These are phyloP conservation scores for Trichoderma asperelloides DNA, from an alignment of 495 filamentous ascomycete genomes.

Conservation along the genomic window DNA sequence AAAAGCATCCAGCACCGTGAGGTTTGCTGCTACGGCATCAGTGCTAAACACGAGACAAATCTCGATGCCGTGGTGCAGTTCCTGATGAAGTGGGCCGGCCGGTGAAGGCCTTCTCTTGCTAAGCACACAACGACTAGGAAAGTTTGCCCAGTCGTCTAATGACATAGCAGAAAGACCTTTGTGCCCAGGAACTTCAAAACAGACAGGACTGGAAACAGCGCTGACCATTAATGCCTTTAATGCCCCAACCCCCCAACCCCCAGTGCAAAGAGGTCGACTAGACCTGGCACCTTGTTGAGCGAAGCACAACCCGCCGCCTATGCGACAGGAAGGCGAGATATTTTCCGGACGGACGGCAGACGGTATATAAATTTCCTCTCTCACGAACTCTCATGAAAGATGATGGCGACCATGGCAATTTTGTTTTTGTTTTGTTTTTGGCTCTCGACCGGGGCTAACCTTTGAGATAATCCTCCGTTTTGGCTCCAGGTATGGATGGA, in stretches of 20 bases:
- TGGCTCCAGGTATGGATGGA: constrained; percentile 5
- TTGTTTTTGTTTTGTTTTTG: background rate
- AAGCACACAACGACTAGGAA: background rate
- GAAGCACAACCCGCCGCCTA: background rate
- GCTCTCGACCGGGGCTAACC: background rate
- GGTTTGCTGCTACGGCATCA: constrained; percentile 98
- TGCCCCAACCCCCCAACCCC: background rate
- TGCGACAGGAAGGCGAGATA: background rate
- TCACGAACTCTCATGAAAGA: constrained; percentile 9
- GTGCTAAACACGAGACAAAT: constrained; percentile 97
- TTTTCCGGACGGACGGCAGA: background rate
- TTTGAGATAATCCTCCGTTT: background rate
- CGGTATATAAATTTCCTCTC: constrained; percentile 8
- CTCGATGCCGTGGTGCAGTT: constrained; percentile 94
- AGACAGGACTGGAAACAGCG: background rate
- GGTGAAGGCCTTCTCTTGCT: constrained; percentile 17
- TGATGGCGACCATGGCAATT: constrained; percentile 5
- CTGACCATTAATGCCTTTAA: background rate
- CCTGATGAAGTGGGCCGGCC: constrained; percentile 81
- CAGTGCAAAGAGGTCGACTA: background rate
- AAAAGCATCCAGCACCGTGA: constrained; percentile 85
- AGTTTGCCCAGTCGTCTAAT: background rate
- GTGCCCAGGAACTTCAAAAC: background rate
- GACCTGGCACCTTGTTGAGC: background rate
- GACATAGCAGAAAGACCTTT: background rate